phyloP scores from a whole-genome alignment of 2,329 filamentous ascomycete species.

The Dichotomopilus funicola region DNA sequence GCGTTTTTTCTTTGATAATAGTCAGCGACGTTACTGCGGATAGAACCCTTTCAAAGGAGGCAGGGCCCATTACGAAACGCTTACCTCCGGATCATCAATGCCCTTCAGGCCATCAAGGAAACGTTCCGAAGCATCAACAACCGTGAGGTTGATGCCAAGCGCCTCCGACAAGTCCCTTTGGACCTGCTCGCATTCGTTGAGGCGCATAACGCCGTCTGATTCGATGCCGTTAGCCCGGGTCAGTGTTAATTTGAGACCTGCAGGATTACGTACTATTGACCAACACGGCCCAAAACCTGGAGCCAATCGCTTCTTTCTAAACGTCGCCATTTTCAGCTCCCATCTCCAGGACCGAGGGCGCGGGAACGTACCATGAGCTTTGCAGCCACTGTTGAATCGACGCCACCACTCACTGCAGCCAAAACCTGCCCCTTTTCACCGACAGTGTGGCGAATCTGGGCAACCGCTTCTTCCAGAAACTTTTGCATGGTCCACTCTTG shows the following conservation, averaged over 20 bases:
- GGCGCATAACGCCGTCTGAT: slow-evolving; percentile 54
- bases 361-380: slow-evolving; percentile 60
- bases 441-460: slow-evolving; percentile 72
- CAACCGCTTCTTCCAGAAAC: slow-evolving; percentile 76
- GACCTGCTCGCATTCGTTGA: slow-evolving; percentile 78
- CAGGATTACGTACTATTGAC: slow-evolving; percentile 53
- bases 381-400: slow-evolving; percentile 83
- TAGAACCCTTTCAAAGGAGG: not conserved
- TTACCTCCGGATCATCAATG: slow-evolving; percentile 63
- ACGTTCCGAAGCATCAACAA: slow-evolving; percentile 69
- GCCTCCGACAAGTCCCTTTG: slow-evolving; percentile 71
- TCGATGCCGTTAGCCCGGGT: slow-evolving; percentile 12
- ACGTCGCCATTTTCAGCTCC: slow-evolving; percentile 7
- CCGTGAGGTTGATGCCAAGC: slow-evolving; percentile 83
- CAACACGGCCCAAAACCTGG: slow-evolving; percentile 62
- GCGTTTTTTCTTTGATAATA: slow-evolving; percentile 41
- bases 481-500: slow-evolving; percentile 80
- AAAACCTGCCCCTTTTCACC: slow-evolving; percentile 73
- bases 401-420: slow-evolving; percentile 58
- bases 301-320: slow-evolving; percentile 62
- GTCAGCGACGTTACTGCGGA: not conserved
- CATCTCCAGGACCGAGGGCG: not conserved
- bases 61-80: not conserved
- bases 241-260: not conserved
- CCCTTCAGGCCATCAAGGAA: slow-evolving; percentile 75